Evolutionary conservation across 169 alveolate species (phyloP), one percentile per base, ranked within the genome.

Genomic region (Haemoproteus tartakovskyi): DNA sequence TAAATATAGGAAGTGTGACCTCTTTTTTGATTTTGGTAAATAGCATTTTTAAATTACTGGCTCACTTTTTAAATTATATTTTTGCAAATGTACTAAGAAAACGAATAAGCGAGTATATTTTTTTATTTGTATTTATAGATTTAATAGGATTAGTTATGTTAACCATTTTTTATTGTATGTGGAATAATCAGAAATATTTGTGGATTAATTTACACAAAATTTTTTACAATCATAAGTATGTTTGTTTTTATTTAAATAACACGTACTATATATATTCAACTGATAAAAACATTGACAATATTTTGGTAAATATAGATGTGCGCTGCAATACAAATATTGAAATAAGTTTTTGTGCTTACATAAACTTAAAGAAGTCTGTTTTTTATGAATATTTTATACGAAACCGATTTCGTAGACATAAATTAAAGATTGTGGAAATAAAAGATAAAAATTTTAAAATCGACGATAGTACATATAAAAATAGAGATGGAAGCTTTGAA

Each of bases 1-100:
- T 67, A 14, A 67, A 67, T 30, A 24, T 67, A 22, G 82, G 82
- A 4, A 38, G 51, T 11, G 54, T 67, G 30, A 67, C 82, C 0
- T 67, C 82, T 12, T 26, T 67, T 2, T 45, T 67, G 14, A 67
- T 67, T 27, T 27, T 67, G 2, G 54, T 67, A 70, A 67, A 67
- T 46, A 67, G 56, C 24, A n/a, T 67, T 11, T 67, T 52, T 41
- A 67, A 67, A 30, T n/a, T 67, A 11, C 29, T 67, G 18, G 82
- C 82, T 0, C 82, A 67, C 24, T 67, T 70, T 3, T 30, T 67
- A 4, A 67, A 67, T 33, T 67, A 52, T 57, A 24, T 67, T 1
- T 18, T 67, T 9, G 16, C 82, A 22, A 67, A 40, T 19, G 19
- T 11, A 67, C 24, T 16, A 22, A 8, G n/a, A 19, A 8, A 1